These are phyloP conservation scores for Chrysosporium queenslandicum DNA, from an alignment of 2,329 filamentous ascomycete genomes.

Conservation along the genomic window DNA sequence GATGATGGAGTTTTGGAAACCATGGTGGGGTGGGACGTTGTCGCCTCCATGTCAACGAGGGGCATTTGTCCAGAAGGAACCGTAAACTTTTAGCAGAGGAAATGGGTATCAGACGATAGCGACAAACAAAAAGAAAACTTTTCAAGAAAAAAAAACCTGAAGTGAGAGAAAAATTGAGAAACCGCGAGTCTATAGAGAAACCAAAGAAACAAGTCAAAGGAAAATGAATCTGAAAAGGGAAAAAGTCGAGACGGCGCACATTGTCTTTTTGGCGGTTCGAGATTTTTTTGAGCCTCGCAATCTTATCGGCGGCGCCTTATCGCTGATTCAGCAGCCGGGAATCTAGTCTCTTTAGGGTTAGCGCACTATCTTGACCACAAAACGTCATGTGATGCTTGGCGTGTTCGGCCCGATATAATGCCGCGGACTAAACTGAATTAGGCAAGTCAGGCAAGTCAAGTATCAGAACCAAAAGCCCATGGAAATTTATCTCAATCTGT, in stretches of 20 bases:
- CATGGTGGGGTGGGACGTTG: slow-evolving; percentile 12
- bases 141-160: not conserved
- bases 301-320: slow-evolving; percentile 8
- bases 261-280: not conserved
- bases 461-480: too few species aligned
- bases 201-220: slow-evolving; percentile 4
- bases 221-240: not conserved
- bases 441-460: too few species aligned
- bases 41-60: slow-evolving; percentile 26
- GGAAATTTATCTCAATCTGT: too few species aligned
- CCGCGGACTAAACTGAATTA: too few species aligned
- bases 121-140: not conserved
- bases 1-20: slow-evolving; percentile 15
- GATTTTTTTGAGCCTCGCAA: slow-evolving; percentile 4
- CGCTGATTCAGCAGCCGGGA: slow-evolving; percentile 1
- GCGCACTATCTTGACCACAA: too few species aligned
- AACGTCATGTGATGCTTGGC: too few species aligned
- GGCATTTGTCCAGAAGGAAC: slow-evolving; percentile 25
- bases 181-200: not conserved
- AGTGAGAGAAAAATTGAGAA: not conserved
- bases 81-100: not conserved
- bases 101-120: slow-evolving; percentile 9
- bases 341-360: not conserved
- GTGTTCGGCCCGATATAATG: too few species aligned
- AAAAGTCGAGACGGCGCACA: not conserved